Evolutionary conservation across 257 asterid species (phyloP), one percentile per base, ranked within the genome.

Genomic region (Rhazya stricta): DNA sequence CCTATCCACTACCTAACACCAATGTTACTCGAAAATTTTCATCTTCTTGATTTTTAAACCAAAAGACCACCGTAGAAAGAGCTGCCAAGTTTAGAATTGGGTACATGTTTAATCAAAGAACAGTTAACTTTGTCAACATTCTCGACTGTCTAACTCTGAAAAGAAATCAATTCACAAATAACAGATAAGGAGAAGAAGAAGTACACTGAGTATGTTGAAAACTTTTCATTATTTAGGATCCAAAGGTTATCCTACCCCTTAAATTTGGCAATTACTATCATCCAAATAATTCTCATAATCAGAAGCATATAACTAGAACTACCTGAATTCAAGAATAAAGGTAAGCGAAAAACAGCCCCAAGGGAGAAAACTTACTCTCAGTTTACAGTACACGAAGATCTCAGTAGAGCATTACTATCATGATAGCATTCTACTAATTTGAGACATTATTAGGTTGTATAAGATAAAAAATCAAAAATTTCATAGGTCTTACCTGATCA

Each of bases 401-500:
- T 12, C 53, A 46, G 53, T 1, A 18, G 7, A 19, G 19, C 25
- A 45, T 36, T 45, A 43, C n/a, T 41, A n/a, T n/a, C 36, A 41
- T 45, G 12, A 23, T 27, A n/a, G 25, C 7, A 32, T 30, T 25
- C 15, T 6, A 36, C 19, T 8, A 45, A 5, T 27, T 16, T 3
- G 32, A 16, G 15, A 67, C 11, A 56, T 32, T 10, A 19, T 29
- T 5, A n/a, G 7, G n/a, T 25, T 18, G 27, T 16, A 18, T 48
- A 48, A 74, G 41, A 10, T 4, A 56, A 56, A 43, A 78, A n/a
- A n/a, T n/a, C n/a, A n/a, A n/a, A n/a, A n/a, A n/a, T n/a, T n/a
- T n/a, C n/a, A n/a, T n/a, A n/a, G 27, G 3, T 51, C 25, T 51
- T 69, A 92, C 99, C 94, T 94, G 95, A 78, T 87, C 92, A 79